Conservation (phyloP, 2,329 filamentous ascomycete genomes). For the Fusarium chlamydosporum region DNA sequence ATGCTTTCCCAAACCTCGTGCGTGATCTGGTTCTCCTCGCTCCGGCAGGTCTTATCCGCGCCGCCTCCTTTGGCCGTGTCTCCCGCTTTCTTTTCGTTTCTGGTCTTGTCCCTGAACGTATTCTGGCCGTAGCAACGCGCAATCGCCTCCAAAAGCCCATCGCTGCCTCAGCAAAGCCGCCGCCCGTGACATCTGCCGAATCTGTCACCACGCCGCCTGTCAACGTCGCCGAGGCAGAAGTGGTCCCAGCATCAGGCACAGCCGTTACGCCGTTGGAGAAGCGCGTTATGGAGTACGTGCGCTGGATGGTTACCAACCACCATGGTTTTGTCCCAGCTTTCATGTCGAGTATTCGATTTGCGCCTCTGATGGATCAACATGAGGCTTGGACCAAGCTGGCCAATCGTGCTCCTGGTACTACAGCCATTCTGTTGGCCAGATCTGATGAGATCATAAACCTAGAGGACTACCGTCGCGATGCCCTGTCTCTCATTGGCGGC, state of each 20-base stretch:
- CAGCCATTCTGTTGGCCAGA: constrained; percentile 66
- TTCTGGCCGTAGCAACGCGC: constrained; percentile 65
- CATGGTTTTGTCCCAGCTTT: constrained; percentile 72
- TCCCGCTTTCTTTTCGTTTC: constrained; percentile 68
- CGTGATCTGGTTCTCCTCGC: constrained; percentile 81
- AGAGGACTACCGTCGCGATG: constrained; percentile 65
- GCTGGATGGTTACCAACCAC: constrained; percentile 71
- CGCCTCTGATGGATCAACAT: constrained; percentile 67
- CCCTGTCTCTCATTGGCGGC: constrained; percentile 66
- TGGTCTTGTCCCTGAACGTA: constrained; percentile 66
- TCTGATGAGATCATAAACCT: constrained; percentile 67
- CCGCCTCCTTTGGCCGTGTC: constrained; percentile 65
- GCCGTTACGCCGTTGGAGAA: constrained; percentile 60
- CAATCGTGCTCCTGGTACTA: constrained; percentile 59
- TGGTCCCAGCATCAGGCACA: constrained; percentile 50
- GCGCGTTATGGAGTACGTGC: constrained; percentile 65
- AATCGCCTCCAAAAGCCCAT: constrained; percentile 66
- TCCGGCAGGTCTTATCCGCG: constrained; percentile 79
- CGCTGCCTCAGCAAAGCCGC: constrained; percentile 54
- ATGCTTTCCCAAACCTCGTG: constrained; percentile 78
- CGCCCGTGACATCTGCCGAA: constrained; percentile 47
- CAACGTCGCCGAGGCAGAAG: constrained; percentile 62
- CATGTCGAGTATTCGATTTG: constrained; percentile 69
- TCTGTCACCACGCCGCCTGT: constrained; percentile 40
- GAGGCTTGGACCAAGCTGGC: constrained; percentile 65